A percentile compares a stretch with the other conserved stretches of the same genome.
Conservation (phyloP, 2,329 filamentous ascomycete genomes). For the Clonostachys sp. region DNA sequence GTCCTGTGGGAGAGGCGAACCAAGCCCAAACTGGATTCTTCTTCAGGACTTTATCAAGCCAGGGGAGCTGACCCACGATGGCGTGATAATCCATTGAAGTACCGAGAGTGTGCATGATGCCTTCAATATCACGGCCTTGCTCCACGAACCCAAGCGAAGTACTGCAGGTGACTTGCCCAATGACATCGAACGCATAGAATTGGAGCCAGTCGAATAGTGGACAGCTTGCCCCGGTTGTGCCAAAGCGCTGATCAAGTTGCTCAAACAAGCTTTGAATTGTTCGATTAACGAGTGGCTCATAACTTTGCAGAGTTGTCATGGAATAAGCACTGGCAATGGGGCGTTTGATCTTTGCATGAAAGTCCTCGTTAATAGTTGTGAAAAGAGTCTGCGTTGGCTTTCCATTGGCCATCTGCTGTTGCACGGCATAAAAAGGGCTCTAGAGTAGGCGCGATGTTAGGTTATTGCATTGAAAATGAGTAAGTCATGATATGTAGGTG, state of each 20-base stretch:
- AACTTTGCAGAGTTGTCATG: too few relatives aligned
- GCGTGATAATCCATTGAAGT: constrained; percentile 23
- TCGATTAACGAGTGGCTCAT: too few relatives aligned
- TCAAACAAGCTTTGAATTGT: too few relatives aligned
- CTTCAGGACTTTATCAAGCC: constrained; percentile 16
- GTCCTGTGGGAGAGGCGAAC: constrained; percentile 7
- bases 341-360: constrained; percentile 7
- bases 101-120: constrained; percentile 19
- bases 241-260: too few relatives aligned
- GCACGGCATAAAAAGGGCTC: too few relatives aligned
- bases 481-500: too few relatives aligned
- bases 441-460: too few relatives aligned
- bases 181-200: constrained; percentile 29
- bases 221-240: too few relatives aligned
- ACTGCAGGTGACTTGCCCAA: constrained; percentile 32
- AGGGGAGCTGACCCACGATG: constrained; percentile 12
- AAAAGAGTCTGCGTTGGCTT: constrained; percentile 10
- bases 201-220: constrained; percentile 4
- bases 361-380: constrained; percentile 8
- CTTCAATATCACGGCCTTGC: constrained; percentile 25
- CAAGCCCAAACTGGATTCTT: constrained; percentile 15
- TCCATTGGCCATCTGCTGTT: constrained; percentile 2
- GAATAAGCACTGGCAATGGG: neutral
- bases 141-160: constrained; percentile 34
- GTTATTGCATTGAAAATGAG: too few relatives aligned